A percentile compares a stretch with the other conserved stretches of the same genome.
phyloP scores from a whole-genome alignment of 768 basidiomycete species.

The Pleurotus eryngii region DNA sequence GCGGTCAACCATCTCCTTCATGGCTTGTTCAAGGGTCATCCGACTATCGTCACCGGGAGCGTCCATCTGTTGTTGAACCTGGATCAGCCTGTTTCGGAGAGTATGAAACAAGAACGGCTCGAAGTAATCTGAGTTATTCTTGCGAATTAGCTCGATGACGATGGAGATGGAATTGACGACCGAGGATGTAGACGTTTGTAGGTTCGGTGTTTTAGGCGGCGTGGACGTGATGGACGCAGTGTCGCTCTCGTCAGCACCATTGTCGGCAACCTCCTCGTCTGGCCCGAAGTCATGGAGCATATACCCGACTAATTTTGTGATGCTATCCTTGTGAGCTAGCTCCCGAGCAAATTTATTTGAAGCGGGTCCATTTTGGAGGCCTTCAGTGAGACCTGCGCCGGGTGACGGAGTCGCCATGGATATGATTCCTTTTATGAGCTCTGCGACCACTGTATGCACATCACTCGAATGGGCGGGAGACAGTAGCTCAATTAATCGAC shows the following conservation, averaged over 20 bases:
- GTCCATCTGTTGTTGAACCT: conserved; percentile 71
- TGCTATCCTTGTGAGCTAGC: conserved; percentile 68
- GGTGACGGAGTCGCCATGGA: conserved; percentile 90
- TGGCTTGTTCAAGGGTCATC: conserved; percentile 65
- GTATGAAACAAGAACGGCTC: conserved; percentile 97
- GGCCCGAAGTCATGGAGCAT: conserved; percentile 67
- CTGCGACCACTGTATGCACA: conserved; percentile 82
- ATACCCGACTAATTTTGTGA: conserved; percentile 69
- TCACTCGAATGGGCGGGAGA: conserved; percentile 73
- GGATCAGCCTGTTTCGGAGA: conserved; percentile 84
- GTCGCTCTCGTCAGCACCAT: background rate
- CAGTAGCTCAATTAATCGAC: conserved; percentile 74
- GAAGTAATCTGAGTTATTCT: conserved; percentile 98
- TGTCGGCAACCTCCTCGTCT: background rate
- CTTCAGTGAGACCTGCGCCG: conserved; percentile 67
- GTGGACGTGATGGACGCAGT: background rate
- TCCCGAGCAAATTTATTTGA: conserved; percentile 90
- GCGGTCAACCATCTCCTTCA: conserved; percentile 77
- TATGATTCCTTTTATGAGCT: conserved; percentile 92
- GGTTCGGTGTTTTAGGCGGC: conserved; percentile 28
- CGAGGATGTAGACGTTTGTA: conserved; percentile 66
- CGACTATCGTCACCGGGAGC: conserved; percentile 52
- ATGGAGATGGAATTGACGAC: conserved; percentile 85
- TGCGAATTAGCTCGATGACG: conserved; percentile 90
- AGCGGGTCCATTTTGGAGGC: conserved; percentile 64